Evolutionary conservation across 441 rosid species (phyloP).

Genomic region (Corymbia calophylla): DNA sequence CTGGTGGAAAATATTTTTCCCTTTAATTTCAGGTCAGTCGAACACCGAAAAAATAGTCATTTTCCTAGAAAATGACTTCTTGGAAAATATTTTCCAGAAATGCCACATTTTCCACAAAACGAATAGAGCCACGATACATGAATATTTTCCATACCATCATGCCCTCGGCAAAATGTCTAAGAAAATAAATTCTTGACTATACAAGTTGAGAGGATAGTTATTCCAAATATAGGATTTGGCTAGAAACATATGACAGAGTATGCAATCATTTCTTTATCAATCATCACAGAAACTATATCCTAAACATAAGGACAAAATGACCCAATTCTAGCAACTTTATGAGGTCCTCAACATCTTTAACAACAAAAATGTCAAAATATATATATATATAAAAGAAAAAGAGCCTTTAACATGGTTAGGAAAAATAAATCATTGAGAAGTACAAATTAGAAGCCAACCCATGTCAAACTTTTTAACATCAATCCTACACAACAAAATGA

Average conservation of each 20-base stretch:
- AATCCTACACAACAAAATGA: neutral
- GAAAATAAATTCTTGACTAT: neutral
- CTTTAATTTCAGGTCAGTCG: too few species aligned
- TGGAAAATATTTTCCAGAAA: too few species aligned
- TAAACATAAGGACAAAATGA: neutral
- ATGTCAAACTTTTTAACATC: neutral
- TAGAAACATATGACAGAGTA: neutral
- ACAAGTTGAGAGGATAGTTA: neutral
- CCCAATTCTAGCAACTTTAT: neutral
- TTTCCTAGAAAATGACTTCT: too few species aligned
- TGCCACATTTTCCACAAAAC: too few species aligned
- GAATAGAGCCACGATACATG: neutral
- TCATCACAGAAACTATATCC: neutral
- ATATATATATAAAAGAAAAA: neutral
- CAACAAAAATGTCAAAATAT: neutral
- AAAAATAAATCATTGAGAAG: neutral
- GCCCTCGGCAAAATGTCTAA: neutral
- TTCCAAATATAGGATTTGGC: neutral
- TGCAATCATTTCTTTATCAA: neutral
- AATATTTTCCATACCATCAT: neutral
- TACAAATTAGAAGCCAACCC: neutral
- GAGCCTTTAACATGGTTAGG: neutral
- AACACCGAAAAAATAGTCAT: too few species aligned
- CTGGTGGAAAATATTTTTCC: too few species aligned
- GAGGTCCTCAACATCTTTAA: neutral